phyloP scores from a whole-genome alignment of 1,139 yeast genomes.

The Schwanniomyces etchellsii region DNA sequence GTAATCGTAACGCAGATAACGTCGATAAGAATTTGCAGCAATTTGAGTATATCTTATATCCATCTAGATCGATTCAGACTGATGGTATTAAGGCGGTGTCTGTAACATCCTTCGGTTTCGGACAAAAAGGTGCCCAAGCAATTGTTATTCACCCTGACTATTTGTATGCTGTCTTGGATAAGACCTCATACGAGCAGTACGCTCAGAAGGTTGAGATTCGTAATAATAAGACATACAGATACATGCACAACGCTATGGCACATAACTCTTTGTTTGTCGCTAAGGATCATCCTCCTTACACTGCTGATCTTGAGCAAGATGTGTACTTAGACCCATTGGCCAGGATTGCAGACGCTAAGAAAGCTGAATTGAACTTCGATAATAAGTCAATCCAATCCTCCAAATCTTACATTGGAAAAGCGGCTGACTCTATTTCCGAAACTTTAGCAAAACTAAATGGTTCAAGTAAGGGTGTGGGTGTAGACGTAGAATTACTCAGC shows the following conservation, averaged over 20 bases:
- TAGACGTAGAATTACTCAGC: constrained; percentile 86
- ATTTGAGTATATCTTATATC: constrained; percentile 85
- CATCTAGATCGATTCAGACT: constrained; percentile 88
- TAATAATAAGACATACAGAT: constrained; percentile 88
- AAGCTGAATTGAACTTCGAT: constrained; percentile 43
- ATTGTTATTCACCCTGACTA: constrained; percentile 89
- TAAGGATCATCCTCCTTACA: constrained; percentile 90
- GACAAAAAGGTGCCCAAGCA: constrained; percentile 99
- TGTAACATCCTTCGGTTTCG: constrained; percentile 96
- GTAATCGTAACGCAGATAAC: constrained; percentile 98
- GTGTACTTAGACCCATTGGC: constrained; percentile 97
- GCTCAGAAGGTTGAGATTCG: constrained; percentile 68
- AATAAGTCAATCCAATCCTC: constrained; percentile 33
- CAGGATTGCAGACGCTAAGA: constrained; percentile 57
- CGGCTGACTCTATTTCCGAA: constrained; percentile 41
- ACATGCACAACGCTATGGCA: constrained; percentile 93
- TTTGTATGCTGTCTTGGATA: constrained; percentile 77
- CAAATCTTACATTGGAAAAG: constrained; percentile 28
- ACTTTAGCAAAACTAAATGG: constrained; percentile 44
- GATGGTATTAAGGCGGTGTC: constrained; percentile 98
- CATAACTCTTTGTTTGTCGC: constrained; percentile 89
- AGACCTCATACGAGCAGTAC: constrained; percentile 63
- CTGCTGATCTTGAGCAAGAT: constrained; percentile 76
- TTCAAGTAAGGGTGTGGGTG: constrained; percentile 78
- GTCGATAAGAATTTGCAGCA: constrained; percentile 78